Evolutionary conservation across 2,329 filamentous ascomycete genomes (phyloP).

Genomic region (Chaetomium olivaceum): DNA sequence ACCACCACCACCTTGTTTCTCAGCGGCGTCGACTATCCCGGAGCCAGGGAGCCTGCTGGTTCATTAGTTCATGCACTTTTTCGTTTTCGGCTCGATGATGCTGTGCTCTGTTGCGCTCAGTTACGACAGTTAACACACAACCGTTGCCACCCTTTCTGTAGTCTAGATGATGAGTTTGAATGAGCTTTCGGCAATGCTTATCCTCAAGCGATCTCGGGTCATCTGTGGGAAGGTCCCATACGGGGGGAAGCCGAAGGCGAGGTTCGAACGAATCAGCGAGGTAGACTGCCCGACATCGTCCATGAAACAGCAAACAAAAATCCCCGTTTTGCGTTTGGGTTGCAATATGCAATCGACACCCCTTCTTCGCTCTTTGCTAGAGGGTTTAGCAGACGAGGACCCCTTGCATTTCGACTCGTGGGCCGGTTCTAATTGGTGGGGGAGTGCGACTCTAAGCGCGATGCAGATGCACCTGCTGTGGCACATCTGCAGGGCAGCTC

Average conservation of each 20-base stretch:
- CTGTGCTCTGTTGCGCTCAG: not conserved
- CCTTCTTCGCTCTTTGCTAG: not conserved
- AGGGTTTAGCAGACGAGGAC: not conserved
- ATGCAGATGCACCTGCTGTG: slow-evolving; percentile 14
- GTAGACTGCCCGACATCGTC: not conserved
- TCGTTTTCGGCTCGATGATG: not conserved
- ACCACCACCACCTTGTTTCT: not conserved
- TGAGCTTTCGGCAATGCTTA: not conserved
- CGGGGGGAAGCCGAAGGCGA: not conserved
- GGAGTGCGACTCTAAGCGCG: slow-evolving; percentile 17
- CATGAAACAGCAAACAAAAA: not conserved
- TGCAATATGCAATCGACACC: not conserved
- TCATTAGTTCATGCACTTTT: not conserved
- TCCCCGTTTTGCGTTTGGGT: not conserved
- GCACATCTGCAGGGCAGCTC: slow-evolving; percentile 10
- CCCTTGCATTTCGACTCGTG: not conserved
- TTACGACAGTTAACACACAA: not conserved
- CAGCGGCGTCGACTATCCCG: not conserved
- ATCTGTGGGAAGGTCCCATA: not conserved
- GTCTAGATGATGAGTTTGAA: not conserved
- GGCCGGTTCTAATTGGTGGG: slow-evolving; percentile 6
- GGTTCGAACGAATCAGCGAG: not conserved
- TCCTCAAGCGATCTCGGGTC: not conserved
- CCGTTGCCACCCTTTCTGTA: not conserved
- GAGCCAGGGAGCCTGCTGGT: not conserved